These are phyloP conservation scores for Allomyces macrogynus DNA, from an alignment of 192 early-diverging fungal species.

Conservation along the genomic window DNA sequence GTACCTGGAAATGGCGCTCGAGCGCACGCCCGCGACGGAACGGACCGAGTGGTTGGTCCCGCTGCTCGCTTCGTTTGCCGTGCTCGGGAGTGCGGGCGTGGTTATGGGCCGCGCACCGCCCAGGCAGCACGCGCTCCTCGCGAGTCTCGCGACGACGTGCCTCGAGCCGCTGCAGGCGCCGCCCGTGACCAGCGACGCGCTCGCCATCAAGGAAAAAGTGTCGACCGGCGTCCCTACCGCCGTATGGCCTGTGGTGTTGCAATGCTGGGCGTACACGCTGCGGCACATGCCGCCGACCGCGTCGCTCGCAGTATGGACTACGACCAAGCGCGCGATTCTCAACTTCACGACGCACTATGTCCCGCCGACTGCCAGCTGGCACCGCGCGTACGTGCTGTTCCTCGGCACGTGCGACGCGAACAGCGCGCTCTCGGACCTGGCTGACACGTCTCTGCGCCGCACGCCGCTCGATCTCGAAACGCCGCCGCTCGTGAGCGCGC, in stretches of 20 bases:
- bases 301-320: not conserved
- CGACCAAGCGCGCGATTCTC: not conserved
- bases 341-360: not conserved
- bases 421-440: not conserved
- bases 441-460: not conserved
- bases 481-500: not conserved
- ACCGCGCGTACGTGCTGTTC: not conserved
- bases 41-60: slow-evolving; percentile 24
- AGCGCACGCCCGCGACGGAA: slow-evolving; percentile 22
- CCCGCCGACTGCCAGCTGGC: not conserved
- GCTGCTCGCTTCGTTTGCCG: slow-evolving; percentile 36
- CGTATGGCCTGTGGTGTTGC: not conserved
- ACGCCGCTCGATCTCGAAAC: not conserved
- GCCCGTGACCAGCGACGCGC: not conserved
- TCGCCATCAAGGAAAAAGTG: not conserved
- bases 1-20: slow-evolving; percentile 63
- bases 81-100: not conserved
- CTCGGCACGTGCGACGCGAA: not conserved
- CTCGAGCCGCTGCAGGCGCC: not conserved
- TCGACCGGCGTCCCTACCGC: not conserved
- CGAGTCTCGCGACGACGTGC: not conserved
- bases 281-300: not conserved
- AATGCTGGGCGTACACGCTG: not conserved
- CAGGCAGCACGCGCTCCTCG: not conserved
- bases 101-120: not conserved